Evolutionary conservation across 1,139 yeast species (phyloP).

Genomic region (Blastobotrys arbuscula): DNA sequence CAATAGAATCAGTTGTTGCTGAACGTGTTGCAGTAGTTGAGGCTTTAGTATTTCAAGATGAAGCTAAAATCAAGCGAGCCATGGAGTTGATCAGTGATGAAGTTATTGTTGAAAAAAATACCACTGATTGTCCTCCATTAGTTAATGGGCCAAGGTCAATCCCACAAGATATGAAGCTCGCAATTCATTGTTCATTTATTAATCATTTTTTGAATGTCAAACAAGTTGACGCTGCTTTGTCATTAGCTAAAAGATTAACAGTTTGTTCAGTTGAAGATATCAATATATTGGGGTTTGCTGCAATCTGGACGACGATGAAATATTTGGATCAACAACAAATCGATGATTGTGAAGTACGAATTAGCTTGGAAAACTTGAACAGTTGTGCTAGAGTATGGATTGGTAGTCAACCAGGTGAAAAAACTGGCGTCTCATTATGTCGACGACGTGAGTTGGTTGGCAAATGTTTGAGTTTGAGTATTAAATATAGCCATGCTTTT

Average conservation of each 20-base stretch:
- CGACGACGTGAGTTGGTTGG: constrained; percentile 32
- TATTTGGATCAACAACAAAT: constrained; percentile 17
- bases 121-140: constrained; percentile 17
- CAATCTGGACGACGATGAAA: constrained; percentile 24
- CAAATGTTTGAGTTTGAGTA: constrained; percentile 30
- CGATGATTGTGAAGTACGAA: constrained; percentile 6
- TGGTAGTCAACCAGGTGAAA: constrained; percentile 34
- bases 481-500: constrained; percentile 28
- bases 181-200: constrained; percentile 27
- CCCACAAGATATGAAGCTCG: constrained; percentile 26
- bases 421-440: constrained; percentile 28
- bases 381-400: constrained; percentile 35
- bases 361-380: constrained; percentile 25
- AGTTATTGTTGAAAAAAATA: neutral
- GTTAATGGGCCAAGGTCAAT: constrained; percentile 20
- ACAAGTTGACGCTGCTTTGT: constrained; percentile 19
- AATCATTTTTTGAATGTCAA: constrained; percentile 21
- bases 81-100: constrained; percentile 23
- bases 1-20: constrained; percentile 27
- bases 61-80: constrained; percentile 21
- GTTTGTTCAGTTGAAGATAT: constrained; percentile 24
- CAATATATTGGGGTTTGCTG: constrained; percentile 34
- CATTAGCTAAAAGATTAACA: constrained; percentile 20
- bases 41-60: constrained; percentile 30
- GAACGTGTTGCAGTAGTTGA: constrained; percentile 31